A percentile compares a stretch with the other conserved stretches of the same genome.
phyloP scores from a whole-genome alignment of 352 stramenopile genomes.

The Phytophthora multivora region DNA sequence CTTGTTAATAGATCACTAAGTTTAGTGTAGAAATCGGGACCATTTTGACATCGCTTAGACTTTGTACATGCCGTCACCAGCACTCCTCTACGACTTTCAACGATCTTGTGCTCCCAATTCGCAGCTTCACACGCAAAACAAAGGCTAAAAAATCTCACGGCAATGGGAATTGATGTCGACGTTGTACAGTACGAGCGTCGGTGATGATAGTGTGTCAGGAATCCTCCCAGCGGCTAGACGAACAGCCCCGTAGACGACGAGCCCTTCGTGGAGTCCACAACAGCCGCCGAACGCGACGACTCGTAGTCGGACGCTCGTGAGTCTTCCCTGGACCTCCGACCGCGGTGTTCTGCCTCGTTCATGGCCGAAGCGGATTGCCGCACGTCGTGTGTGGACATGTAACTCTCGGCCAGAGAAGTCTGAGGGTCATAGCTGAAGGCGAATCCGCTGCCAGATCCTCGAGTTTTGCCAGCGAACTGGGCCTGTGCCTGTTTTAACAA shows the following conservation, averaged over 20 bases:
- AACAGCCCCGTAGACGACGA: conserved; percentile 44
- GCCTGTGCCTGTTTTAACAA: conserved; percentile 8
- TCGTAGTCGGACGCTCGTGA: conserved; percentile 74
- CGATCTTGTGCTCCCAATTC: conserved; percentile 7
- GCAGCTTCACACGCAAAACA: conserved; percentile 25
- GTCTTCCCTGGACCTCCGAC: conserved; percentile 71
- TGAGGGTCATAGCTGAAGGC: conserved; percentile 85
- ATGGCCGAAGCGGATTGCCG: conserved; percentile 63
- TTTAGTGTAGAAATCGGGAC: conserved; percentile 12
- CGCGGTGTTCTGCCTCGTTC: conserved; percentile 62
- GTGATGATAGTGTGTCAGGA: conserved; percentile 35
- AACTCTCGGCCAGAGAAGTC: conserved; percentile 78
- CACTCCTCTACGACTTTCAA: conserved; percentile 18
- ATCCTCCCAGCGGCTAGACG: conserved; percentile 31
- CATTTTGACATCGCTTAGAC: conserved; percentile 17
- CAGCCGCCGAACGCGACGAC: conserved; percentile 23
- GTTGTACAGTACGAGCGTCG: conserved; percentile 25
- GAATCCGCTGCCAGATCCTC: conserved; percentile 76
- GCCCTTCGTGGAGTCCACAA: conserved; percentile 44
- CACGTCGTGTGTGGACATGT: conserved; percentile 76
- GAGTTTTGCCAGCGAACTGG: conserved; percentile 42
- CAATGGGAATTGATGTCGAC: conserved; percentile 5
- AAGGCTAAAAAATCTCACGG: conserved; percentile 23
- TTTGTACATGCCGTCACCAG: conserved; percentile 19
- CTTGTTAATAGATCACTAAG: conserved; percentile 1